Evolutionary conservation across 371 early-diverging fungal genomes (phyloP).

Genomic region (Mortierella sp.): DNA sequence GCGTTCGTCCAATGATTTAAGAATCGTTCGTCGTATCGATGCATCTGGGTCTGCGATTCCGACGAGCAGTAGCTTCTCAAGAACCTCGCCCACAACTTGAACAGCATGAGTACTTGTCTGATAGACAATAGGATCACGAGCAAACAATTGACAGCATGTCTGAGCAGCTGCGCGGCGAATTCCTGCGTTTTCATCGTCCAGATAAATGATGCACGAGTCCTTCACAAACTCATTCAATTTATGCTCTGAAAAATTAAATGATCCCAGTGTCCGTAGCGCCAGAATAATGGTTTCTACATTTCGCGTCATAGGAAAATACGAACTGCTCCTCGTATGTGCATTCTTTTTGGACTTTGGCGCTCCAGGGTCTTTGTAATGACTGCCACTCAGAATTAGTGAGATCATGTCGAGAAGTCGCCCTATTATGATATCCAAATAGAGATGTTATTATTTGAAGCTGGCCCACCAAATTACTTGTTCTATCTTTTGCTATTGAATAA

Average conservation of each 20-base stretch:
- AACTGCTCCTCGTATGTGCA: constrained; percentile 61
- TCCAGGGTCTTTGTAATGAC: constrained; percentile 87
- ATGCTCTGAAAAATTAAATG: constrained; percentile 89
- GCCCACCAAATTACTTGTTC: too few species aligned
- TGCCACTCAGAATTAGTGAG: constrained; percentile 85
- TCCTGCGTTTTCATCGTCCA: constrained; percentile 85
- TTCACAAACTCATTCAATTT: constrained; percentile 92
- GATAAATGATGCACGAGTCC: constrained; percentile 85
- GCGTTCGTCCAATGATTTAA: constrained; percentile 81
- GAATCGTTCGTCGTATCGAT: constrained; percentile 81
- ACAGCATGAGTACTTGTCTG: constrained; percentile 88
- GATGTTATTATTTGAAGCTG: too few species aligned
- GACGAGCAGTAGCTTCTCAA: constrained; percentile 88
- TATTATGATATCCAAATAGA: background rate
- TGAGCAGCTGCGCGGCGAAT: constrained; percentile 91
- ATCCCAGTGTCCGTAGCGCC: constrained; percentile 89
- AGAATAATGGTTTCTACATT: constrained; percentile 86
- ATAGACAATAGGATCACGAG: constrained; percentile 77
- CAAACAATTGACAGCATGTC: constrained; percentile 88
- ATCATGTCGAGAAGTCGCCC: constrained; percentile 91
- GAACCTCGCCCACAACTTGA: constrained; percentile 89
- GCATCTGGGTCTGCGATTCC: constrained; percentile 94
- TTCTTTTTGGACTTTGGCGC: constrained; percentile 58
- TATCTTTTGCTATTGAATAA: background rate
- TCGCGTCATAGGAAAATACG: constrained; percentile 62